Evolutionary conservation across 2,329 filamentous ascomycete species (phyloP).

Genomic region (Biscogniauxia marginata): DNA sequence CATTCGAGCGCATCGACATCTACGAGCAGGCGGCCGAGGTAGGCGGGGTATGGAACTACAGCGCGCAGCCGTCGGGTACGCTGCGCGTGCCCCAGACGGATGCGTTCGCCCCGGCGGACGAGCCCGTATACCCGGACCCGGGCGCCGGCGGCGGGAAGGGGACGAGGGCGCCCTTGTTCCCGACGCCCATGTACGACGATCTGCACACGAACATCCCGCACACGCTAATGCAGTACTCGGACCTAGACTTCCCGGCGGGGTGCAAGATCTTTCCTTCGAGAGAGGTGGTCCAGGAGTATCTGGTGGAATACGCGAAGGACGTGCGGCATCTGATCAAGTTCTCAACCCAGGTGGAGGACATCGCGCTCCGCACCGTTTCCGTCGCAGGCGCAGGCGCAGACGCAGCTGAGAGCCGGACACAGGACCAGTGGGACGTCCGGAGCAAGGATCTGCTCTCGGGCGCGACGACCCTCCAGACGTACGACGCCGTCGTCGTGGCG

Average conservation of each 20-base stretch:
- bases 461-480: slow-evolving; percentile 44
- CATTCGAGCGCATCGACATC: slow-evolving; percentile 68
- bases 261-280: slow-evolving; percentile 74
- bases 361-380: slow-evolving; percentile 26
- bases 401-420: slow-evolving; percentile 9
- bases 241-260: slow-evolving; percentile 62
- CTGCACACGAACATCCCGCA: slow-evolving; percentile 87
- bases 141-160: slow-evolving; percentile 15
- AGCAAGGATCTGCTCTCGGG: slow-evolving; percentile 50
- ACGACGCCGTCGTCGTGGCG: slow-evolving; percentile 74
- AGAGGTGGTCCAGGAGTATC: slow-evolving; percentile 68
- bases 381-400: not conserved
- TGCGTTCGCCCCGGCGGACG: slow-evolving; percentile 60
- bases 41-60: slow-evolving; percentile 88
- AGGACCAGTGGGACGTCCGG: slow-evolving; percentile 61
- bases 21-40: slow-evolving; percentile 78
- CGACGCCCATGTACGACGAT: slow-evolving; percentile 80
- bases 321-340: slow-evolving; percentile 68
- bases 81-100: slow-evolving; percentile 67
- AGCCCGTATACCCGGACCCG: slow-evolving; percentile 51
- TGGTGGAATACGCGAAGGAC: slow-evolving; percentile 69
- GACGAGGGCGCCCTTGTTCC: slow-evolving; percentile 56
- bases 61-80: slow-evolving; percentile 42
- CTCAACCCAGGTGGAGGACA: slow-evolving; percentile 64
- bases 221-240: slow-evolving; percentile 76